A percentile compares a stretch with the other conserved stretches of the same genome.
phyloP scores from a whole-genome alignment of 768 basidiomycete genomes.

The Pleurotus platypus region DNA sequence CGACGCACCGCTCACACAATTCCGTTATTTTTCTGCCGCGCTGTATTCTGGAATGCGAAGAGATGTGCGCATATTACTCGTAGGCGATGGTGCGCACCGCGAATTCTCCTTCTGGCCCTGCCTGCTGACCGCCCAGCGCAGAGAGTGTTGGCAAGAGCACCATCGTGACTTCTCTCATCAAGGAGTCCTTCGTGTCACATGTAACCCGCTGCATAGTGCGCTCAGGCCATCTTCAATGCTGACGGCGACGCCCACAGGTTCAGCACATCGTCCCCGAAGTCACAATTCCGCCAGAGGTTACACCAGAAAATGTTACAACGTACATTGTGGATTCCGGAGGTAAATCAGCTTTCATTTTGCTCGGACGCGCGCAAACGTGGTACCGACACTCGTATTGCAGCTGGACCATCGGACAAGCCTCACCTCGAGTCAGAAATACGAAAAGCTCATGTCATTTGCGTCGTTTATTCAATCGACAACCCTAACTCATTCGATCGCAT shows the following conservation, averaged over 20 bases:
- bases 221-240: not conserved
- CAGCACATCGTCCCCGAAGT: constrained; percentile 96
- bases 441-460: constrained; percentile 96
- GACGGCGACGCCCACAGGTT: constrained; percentile 50
- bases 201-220: constrained; percentile 35
- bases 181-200: constrained; percentile 89
- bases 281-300: constrained; percentile 96
- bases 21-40: not conserved
- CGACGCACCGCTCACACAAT: not conserved
- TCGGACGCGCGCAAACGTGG: not conserved
- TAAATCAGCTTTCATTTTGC: constrained; percentile 31
- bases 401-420: constrained; percentile 77
- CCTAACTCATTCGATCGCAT: constrained; percentile 96
- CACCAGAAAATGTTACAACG: constrained; percentile 96
- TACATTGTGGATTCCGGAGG: constrained; percentile 98
- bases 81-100: constrained; percentile 77
- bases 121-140: constrained; percentile 27
- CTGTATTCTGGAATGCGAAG: constrained; percentile 58
- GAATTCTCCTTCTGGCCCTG: constrained; percentile 3
- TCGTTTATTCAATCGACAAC: constrained; percentile 96
- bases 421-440: constrained; percentile 95
- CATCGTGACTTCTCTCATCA: constrained; percentile 95
- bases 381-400: constrained; percentile 35
- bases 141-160: constrained; percentile 98
- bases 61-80: constrained; percentile 92